These are phyloP conservation scores for Penicillium longicatenatum DNA, from an alignment of 495 filamentous ascomycete species.

Conservation along the genomic window DNA sequence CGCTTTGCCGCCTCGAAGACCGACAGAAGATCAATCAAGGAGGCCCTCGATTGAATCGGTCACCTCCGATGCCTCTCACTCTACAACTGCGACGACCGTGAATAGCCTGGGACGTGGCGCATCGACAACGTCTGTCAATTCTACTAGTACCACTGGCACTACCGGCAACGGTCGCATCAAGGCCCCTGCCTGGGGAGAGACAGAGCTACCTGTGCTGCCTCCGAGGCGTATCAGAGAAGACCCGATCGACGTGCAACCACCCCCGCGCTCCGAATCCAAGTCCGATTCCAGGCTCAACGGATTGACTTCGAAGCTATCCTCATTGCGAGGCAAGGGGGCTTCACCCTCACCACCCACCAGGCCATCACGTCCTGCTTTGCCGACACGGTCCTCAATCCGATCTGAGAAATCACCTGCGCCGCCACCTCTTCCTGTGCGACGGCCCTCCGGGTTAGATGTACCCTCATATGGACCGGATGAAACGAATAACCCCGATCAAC, in stretches of 20 bases:
- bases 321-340: constrained; percentile 20
- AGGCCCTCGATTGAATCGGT: constrained; percentile 38
- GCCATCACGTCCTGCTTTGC: constrained; percentile 11
- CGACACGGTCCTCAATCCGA: constrained; percentile 14
- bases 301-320: constrained; percentile 23
- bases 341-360: constrained; percentile 12
- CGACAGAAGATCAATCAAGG: constrained; percentile 33
- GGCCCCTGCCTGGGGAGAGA: constrained; percentile 49
- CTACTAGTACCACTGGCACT: constrained; percentile 1
- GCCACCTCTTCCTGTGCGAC: constrained; percentile 37
- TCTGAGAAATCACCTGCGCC: constrained; percentile 7
- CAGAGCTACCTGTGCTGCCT: constrained; percentile 47
- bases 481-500: constrained; percentile 13
- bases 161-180: constrained; percentile 28
- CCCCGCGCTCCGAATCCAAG: constrained; percentile 29
- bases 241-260: constrained; percentile 14
- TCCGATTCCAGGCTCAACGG: constrained; percentile 20
- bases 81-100: constrained; percentile 37
- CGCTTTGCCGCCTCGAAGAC: constrained; percentile 40
- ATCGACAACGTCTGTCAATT: constrained; percentile 39
- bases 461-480: constrained; percentile 15
- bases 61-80: constrained; percentile 40
- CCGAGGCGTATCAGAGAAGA: constrained; percentile 37
- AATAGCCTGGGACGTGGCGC: constrained; percentile 33
- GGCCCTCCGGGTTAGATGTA: constrained; percentile 24